These are phyloP conservation scores for Colletotrichum agaves DNA, from an alignment of 2,329 filamentous ascomycete species.

Conservation along the genomic window DNA sequence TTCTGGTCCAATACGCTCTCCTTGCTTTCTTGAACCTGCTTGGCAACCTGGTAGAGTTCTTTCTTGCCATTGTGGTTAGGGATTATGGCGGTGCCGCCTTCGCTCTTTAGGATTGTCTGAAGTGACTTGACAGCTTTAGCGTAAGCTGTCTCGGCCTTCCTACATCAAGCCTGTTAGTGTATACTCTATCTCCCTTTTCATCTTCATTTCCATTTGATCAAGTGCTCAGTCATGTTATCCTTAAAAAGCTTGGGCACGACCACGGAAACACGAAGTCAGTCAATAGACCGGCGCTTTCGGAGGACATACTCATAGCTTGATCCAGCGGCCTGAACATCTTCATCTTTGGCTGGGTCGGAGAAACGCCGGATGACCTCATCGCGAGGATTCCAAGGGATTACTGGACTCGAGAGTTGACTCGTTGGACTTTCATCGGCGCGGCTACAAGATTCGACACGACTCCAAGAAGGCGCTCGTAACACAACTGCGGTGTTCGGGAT, in stretches of 20 bases:
- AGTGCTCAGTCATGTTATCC: background rate
- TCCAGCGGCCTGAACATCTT: constrained; percentile 10
- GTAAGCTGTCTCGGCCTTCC: constrained; percentile 38
- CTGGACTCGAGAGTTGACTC: constrained; percentile 11
- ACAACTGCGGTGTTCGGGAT: constrained; percentile 27
- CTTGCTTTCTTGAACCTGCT: constrained; percentile 32
- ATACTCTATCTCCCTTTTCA: too few relatives aligned
- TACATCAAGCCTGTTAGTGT: background rate
- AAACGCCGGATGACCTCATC: constrained; percentile 41
- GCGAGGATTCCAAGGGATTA: constrained; percentile 16
- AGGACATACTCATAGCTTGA: constrained; percentile 18
- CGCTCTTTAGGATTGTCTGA: constrained; percentile 39
- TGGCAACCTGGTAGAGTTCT: constrained; percentile 38
- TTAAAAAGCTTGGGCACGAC: background rate
- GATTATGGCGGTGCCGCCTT: constrained; percentile 34
- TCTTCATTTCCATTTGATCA: too few relatives aligned
- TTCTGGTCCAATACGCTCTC: constrained; percentile 31
- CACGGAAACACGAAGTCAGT: background rate
- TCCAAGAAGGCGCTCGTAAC: constrained; percentile 31
- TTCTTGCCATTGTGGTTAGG: constrained; percentile 26
- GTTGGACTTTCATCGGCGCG: constrained; percentile 29
- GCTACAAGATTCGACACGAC: constrained; percentile 11
- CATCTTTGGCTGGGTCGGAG: constrained; percentile 38
- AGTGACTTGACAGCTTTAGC: constrained; percentile 39
- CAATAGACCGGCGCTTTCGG: background rate